phyloP scores from a whole-genome alignment of 2,329 filamentous ascomycete genomes.

The Neonectria ditissima region DNA sequence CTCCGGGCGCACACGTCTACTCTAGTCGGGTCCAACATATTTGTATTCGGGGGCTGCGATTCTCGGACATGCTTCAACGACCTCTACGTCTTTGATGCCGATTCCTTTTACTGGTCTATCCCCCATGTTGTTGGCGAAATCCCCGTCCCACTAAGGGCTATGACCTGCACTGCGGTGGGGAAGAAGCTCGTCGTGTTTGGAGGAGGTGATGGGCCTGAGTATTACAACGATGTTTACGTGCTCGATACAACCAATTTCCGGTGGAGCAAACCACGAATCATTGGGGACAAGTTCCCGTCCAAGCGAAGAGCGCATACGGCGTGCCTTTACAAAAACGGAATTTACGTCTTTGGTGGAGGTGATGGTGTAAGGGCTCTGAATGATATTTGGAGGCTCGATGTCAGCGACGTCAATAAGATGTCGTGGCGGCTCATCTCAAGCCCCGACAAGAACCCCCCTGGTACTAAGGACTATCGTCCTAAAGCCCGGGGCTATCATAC shows the following conservation, averaged over 20 bases:
- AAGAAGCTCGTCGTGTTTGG: conserved; percentile 79
- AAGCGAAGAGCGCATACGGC: conserved; percentile 76
- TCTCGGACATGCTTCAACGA: conserved; percentile 76
- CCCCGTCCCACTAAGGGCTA: conserved; percentile 73
- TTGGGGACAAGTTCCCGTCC: conserved; percentile 69
- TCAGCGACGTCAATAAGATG: conserved; percentile 74
- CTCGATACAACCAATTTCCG: conserved; percentile 77
- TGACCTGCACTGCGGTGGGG: conserved; percentile 78
- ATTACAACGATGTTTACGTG: conserved; percentile 79
- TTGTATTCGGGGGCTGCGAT: conserved; percentile 77
- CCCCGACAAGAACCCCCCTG: conserved; percentile 52
- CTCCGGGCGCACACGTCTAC: conserved; percentile 76
- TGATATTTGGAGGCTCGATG: conserved; percentile 79
- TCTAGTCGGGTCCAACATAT: conserved; percentile 74
- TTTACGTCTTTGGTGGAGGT: conserved; percentile 79
- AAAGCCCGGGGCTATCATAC: conserved; percentile 78
- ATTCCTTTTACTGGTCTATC: conserved; percentile 76
- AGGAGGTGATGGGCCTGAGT: conserved; percentile 76
- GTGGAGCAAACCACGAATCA: conserved; percentile 72
- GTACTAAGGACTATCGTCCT: conserved; percentile 59
- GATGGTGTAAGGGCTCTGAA: conserved; percentile 78
- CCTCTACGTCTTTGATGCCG: conserved; percentile 76
- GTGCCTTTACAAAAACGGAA: conserved; percentile 77
- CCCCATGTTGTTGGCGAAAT: conserved; percentile 74
- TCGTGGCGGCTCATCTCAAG: conserved; percentile 74